These are phyloP conservation scores for Mycena alexandri DNA, from an alignment of 768 basidiomycete species.

Conservation along the genomic window DNA sequence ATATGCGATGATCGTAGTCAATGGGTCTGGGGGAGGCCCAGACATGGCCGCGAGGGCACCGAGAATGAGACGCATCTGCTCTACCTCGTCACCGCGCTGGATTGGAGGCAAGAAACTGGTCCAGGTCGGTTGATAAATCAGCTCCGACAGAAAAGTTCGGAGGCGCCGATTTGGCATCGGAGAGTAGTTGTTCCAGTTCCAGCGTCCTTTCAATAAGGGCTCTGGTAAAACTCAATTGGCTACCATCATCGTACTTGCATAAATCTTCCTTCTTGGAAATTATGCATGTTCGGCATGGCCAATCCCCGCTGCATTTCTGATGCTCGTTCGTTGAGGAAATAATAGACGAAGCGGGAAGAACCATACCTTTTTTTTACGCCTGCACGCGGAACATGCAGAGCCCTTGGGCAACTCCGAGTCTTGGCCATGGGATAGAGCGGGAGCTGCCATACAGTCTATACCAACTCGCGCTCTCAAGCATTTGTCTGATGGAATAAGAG, in stretches of 20 bases:
- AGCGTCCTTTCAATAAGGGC: conserved; percentile 36
- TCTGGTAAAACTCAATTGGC: conserved; percentile 37
- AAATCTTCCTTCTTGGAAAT: conserved; percentile 36
- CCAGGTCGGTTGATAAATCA: conserved; percentile 29
- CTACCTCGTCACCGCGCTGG: conserved; percentile 28
- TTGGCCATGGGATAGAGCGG: conserved; percentile 10
- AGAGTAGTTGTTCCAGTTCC: conserved; percentile 34
- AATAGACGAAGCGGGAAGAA: not conserved
- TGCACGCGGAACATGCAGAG: conserved; percentile 35
- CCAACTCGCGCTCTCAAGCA: conserved; percentile 24
- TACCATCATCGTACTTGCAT: conserved; percentile 37
- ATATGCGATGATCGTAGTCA: conserved; percentile 23
- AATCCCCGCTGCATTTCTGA: conserved; percentile 33
- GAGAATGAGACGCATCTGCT: conserved; percentile 35
- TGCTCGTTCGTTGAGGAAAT: not conserved
- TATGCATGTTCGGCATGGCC: conserved; percentile 36
- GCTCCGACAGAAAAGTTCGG: conserved; percentile 10
- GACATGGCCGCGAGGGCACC: conserved; percentile 29
- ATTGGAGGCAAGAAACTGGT: conserved; percentile 28
- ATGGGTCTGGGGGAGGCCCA: conserved; percentile 26
- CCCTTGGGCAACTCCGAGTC: conserved; percentile 37
- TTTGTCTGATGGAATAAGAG: too few species aligned
- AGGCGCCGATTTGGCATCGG: conserved; percentile 23
- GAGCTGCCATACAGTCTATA: conserved; percentile 19
- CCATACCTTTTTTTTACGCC: conserved; percentile 49